A percentile compares a stretch with the other conserved stretches of the same genome.
Conservation (phyloP, 345 rosid species). For the Syzygium oleosum region DNA sequence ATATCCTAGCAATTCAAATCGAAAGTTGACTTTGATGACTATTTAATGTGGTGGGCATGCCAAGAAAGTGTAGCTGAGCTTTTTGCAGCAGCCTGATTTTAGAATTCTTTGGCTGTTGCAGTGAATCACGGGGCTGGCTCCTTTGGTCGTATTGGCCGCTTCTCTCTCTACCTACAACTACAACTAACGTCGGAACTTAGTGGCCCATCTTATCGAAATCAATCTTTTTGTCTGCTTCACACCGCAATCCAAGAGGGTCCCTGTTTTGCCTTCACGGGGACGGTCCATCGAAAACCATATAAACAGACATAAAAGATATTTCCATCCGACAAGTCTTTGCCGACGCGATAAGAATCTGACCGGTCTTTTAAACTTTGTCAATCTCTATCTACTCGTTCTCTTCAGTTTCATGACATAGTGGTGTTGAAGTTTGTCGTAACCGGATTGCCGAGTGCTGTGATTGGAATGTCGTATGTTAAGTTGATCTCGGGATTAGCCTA, state of each 20-base stretch:
- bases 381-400: neutral
- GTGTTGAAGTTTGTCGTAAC: neutral
- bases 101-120: neutral
- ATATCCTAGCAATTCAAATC: neutral
- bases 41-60: neutral
- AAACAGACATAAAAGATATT: neutral
- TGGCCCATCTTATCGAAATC: neutral
- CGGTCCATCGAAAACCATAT: neutral
- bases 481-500: neutral
- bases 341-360: neutral
- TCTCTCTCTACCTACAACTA: neutral
- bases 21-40: neutral
- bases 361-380: neutral
- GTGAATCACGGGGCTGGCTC: neutral
- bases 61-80: neutral
- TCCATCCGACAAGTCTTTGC: neutral
- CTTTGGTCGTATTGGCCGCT: neutral
- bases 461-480: neutral
- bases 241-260: neutral
- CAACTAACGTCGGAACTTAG: neutral
- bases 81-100: neutral
- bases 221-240: neutral
- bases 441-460: neutral
- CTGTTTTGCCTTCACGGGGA: neutral
- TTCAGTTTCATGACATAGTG: neutral